A percentile compares a stretch with the other conserved stretches of the same genome.
Conservation (phyloP, 2,329 filamentous ascomycete species). For the Leptographium wingfieldii region DNA sequence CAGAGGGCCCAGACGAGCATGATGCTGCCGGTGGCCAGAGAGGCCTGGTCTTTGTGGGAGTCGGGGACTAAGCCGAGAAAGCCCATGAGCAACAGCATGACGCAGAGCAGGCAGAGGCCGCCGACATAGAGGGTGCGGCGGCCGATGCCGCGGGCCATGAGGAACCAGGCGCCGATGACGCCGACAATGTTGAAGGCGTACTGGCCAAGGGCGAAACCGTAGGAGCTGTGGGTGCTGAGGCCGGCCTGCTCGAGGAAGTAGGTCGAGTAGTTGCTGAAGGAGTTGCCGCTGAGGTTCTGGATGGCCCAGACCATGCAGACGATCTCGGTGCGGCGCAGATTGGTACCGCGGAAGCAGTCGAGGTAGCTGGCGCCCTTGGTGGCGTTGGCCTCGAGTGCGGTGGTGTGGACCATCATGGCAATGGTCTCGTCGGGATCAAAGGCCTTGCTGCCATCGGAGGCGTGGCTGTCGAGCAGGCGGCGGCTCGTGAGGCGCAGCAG, state of each 20-base stretch:
- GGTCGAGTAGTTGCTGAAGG: constrained; percentile 53
- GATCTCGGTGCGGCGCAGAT: constrained; percentile 64
- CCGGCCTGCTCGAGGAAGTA: constrained; percentile 51
- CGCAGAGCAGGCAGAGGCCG: constrained; percentile 59
- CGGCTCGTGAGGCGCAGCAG: constrained; percentile 53
- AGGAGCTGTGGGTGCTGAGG: constrained; percentile 36
- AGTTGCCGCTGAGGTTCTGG: constrained; percentile 50
- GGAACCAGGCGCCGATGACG: constrained; percentile 67
- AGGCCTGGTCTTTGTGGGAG: constrained; percentile 43
- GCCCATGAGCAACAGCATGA: constrained; percentile 71
- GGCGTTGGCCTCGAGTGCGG: constrained; percentile 58
- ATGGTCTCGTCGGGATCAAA: constrained; percentile 77
- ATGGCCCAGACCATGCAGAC: constrained; percentile 53
- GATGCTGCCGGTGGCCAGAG: constrained; percentile 70
- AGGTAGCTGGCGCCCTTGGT: constrained; percentile 61
- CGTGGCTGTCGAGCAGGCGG: constrained; percentile 40
- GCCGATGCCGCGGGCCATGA: constrained; percentile 65
- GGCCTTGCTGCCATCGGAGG: constrained; percentile 21
- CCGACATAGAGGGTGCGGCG: constrained; percentile 65
- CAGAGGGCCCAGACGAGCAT: constrained; percentile 74
- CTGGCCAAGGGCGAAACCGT: constrained; percentile 50
- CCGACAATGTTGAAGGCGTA: constrained; percentile 66
- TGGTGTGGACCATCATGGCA: constrained; percentile 88
- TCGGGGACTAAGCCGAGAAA: constrained; percentile 66
- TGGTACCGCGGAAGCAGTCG: constrained; percentile 73